Percentiles rank a stretch among this genome's conserved stretches.
Evolutionary conservation across 768 basidiomycete genomes (phyloP).

Genomic region (Russula emetica): DNA sequence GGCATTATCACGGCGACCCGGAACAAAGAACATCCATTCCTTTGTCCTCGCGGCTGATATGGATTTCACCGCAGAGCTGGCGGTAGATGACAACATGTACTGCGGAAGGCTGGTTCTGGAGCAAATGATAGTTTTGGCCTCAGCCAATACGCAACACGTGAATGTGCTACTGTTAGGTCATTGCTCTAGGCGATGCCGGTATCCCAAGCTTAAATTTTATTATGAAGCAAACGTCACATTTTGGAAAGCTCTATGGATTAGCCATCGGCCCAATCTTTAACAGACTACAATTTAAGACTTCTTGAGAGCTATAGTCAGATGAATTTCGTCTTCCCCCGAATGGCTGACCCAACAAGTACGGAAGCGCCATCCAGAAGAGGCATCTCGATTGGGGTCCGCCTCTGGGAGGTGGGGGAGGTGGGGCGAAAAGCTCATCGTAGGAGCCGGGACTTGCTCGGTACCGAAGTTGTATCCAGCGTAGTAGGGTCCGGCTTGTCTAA

Average conservation of each 20-base stretch:
- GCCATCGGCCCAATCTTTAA: background rate
- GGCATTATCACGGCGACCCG: too few relatives aligned
- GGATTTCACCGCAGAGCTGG: background rate
- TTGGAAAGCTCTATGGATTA: background rate
- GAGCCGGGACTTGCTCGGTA: background rate
- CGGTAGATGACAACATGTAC: background rate
- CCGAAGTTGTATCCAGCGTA: background rate
- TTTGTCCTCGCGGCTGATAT: background rate
- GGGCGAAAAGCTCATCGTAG: background rate
- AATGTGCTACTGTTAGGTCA: background rate
- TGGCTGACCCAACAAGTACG: background rate
- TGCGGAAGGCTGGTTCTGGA: background rate
- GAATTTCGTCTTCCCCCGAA: constrained; percentile 7
- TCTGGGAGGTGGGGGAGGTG: background rate
- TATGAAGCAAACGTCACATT: background rate
- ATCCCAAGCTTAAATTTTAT: background rate
- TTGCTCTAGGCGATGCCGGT: background rate
- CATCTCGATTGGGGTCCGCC: background rate
- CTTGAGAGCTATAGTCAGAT: constrained; percentile 8
- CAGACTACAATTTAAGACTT: background rate
- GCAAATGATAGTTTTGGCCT: background rate
- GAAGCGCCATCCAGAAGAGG: background rate
- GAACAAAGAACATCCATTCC: background rate
- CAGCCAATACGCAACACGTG: background rate
- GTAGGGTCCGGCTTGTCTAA: background rate